Base-by-base conservation (phyloP, 2,329 filamentous ascomycete species). In the Penicillium rolfsii region DNA sequence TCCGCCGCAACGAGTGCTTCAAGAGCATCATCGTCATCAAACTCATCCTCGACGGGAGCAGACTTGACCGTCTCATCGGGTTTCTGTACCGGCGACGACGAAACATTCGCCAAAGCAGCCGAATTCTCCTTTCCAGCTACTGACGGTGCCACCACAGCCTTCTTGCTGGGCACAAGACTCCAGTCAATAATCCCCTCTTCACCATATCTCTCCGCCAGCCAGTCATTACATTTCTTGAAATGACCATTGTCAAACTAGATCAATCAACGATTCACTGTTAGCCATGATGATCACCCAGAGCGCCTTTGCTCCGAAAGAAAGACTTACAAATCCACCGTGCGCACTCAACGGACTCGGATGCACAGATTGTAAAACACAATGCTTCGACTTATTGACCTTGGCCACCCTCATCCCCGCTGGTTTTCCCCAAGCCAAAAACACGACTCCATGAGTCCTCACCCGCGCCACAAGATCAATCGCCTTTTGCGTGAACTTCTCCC, bases 331-430 rank as follows among this genome's bases (percentile, higher is more conserved):
- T 0, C 95, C 95, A 57, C 86, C 84, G 14, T 83, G 79, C 4
- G 94, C 95, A 78, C 91, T 96, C 66, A 97, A 77, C n/a, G 95
- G 95, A 76, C 92, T 97, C 0, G 95, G 95, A 79, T 99, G 95
- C 53, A 93, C 93, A 70, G 88, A 90, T 78, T 90, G 88, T 66
- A 99, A 81, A 40, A 99, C 91, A 49, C 91, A 83, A 79, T 99
- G 94, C 70, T 84, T 88, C 65, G 85, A 82, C 54, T 78, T 81
- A 72, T 95, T 89, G 55, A 98, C 83, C 67, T 87, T 89, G 45
- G 84, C 79, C 24, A 96, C 91, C 58, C 93, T 83, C 79, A 91
- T 90, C 58, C 88, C 90, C 0, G 95, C 95, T 1, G 92, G 91
- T 5, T 83, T 87, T 16, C 95, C 95, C 95, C 95, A 99, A 0